Percentiles rank a stretch among this genome's conserved stretches.
Evolutionary conservation across 176 grass and related monocot species (phyloP).

Genomic region (Rhynchospora pubera): DNA sequence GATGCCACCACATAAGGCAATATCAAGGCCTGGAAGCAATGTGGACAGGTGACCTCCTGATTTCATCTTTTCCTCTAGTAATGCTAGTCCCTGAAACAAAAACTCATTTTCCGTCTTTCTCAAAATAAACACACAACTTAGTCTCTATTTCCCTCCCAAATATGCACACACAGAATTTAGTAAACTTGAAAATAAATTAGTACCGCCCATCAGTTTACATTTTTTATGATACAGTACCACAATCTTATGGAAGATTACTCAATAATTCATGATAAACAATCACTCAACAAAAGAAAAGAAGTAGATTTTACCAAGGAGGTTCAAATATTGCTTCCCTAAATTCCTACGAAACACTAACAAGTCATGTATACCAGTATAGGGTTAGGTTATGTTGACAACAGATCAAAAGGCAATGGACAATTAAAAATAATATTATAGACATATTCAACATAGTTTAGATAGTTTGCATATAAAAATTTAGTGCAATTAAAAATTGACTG

Average conservation of each 20-base stretch:
- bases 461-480: no score
- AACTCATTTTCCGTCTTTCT: background rate
- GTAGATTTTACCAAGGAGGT: background rate
- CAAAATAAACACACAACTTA: background rate
- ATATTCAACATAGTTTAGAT: no score
- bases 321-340: background rate
- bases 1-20: constrained; percentile 67
- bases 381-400: no score
- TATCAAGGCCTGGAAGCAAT: constrained; percentile 59
- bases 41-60: constrained; percentile 47
- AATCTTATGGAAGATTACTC: background rate
- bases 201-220: background rate
- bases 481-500: no score
- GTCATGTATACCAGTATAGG: background rate
- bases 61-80: constrained; percentile 36
- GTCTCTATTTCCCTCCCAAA: background rate
- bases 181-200: background rate
- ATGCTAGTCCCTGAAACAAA: constrained; percentile 33
- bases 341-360: background rate
- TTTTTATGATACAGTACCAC: background rate
- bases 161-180: background rate
- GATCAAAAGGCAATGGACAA: no score
- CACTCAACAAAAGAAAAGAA: background rate
- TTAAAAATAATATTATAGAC: no score
- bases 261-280: background rate